Evolutionary conservation across 1,284 basidiomycete species (phyloP).

Genomic region (Trichosporon coremiiforme): DNA sequence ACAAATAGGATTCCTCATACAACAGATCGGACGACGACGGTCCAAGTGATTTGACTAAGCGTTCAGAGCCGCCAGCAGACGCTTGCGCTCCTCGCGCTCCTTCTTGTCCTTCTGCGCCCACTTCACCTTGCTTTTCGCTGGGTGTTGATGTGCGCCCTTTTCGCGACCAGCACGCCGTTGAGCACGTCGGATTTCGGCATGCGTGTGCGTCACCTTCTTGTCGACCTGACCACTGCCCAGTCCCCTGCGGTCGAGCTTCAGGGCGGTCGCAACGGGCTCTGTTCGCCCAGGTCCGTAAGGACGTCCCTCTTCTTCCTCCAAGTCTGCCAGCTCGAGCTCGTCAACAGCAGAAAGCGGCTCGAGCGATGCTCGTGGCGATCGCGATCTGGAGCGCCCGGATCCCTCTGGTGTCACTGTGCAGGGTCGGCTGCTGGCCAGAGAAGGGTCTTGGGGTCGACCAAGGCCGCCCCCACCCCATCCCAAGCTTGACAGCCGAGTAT

Average conservation of each 20-base stretch:
- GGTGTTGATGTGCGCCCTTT: constrained; percentile 28
- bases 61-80: constrained; percentile 42
- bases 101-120: constrained; percentile 47
- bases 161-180: constrained; percentile 31
- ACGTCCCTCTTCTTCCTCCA: constrained; percentile 6
- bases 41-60: constrained; percentile 19
- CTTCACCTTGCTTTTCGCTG: constrained; percentile 45
- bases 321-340: constrained; percentile 23
- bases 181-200: constrained; percentile 44
- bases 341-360: constrained; percentile 25
- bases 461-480: constrained; percentile 53
- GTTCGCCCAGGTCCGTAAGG: constrained; percentile 43
- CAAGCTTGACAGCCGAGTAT: constrained; percentile 41
- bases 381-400: constrained; percentile 14
- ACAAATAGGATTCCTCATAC: constrained; percentile 5
- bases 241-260: constrained; percentile 52
- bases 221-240: constrained; percentile 35
- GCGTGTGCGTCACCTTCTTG: constrained; percentile 47
- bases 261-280: constrained; percentile 46
- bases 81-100: constrained; percentile 46
- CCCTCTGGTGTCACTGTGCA: not conserved
- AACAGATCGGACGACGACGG: not conserved
- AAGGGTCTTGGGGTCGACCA: constrained; percentile 36
- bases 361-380: constrained; percentile 20
- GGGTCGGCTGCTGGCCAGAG: not conserved